Evolutionary conservation across 805 yeast species (phyloP), one percentile per base, ranked within the genome.

Genomic region (Candida palmyrensis): DNA sequence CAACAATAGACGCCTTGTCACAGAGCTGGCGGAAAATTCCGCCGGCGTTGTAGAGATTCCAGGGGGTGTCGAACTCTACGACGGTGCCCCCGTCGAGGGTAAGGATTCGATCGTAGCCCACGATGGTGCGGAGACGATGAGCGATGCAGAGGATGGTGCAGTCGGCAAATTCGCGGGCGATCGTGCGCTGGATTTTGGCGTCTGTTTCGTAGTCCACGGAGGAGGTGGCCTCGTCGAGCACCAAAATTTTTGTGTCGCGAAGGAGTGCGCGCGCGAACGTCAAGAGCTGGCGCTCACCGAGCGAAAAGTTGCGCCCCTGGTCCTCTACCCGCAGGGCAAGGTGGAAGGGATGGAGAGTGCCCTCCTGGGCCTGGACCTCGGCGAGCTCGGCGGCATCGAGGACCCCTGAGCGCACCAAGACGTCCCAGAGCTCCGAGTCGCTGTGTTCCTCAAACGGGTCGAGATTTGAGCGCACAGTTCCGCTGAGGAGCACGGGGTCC

Each of bases 111-210:
- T 87, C 95, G 41, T 83, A 83, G 46, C 76, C 75, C 30, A 79
- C 59, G 43, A 83, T 82, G 0, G 92, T 79, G 42, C 79, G 73
- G 62, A 88, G 66, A 42, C 96, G 68, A 58, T 87, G 96, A 2
- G 96, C 96, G 58, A 88, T 86, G 42, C 95, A 86, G 42, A 87
- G 64, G 33, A 87, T 79, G 0, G 95, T 87, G 40, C 92, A 80
- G 18, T 75, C 57, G 3, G 57, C 36, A 51, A 88, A 88, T 49
- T 85, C 90, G 13, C 66, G 63, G n/a, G 73, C 66, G 35, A 82
- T 83, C 3, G 95, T 82, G 11, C 60, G 45, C 53, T 87, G 96
- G 42, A 87, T 82, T 52, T 77, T 75, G 5, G 83, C 68, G 56
- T 87, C 96, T 0, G 96, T 86, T 46, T 82, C 88, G 49, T 85